A percentile compares a stretch with the other conserved stretches of the same genome.
Evolutionary conservation across 352 stramenopile species (phyloP).

Genomic region (Poterioochromonas sp.): DNA sequence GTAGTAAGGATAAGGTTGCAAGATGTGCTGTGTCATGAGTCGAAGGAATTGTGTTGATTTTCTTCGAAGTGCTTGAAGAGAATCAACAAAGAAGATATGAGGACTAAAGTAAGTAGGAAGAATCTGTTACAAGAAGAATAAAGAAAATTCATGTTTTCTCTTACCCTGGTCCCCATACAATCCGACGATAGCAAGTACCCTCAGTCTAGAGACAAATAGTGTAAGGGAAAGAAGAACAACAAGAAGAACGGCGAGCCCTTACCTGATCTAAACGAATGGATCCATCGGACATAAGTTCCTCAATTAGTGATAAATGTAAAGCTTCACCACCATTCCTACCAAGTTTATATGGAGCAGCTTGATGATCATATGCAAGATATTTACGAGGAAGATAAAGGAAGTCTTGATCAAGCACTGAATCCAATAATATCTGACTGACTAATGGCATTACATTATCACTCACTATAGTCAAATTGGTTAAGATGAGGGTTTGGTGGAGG

Average conservation of each 20-base stretch:
- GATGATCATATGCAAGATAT: background rate
- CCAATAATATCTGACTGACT: slow-evolving; percentile 11
- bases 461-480: background rate
- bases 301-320: background rate
- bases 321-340: background rate
- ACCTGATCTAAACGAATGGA: background rate
- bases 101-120: too few relatives aligned
- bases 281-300: slow-evolving; percentile 1
- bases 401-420: background rate
- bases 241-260: too few relatives aligned
- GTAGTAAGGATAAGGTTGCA: too few relatives aligned
- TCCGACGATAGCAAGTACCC: background rate
- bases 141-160: too few relatives aligned
- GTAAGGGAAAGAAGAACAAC: too few relatives aligned
- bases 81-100: too few relatives aligned
- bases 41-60: too few relatives aligned
- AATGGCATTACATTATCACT: slow-evolving; percentile 9
- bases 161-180: slow-evolving; percentile 10
- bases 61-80: too few relatives aligned
- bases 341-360: background rate
- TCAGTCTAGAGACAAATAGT: too few relatives aligned
- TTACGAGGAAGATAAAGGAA: background rate
- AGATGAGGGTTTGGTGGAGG: too few relatives aligned
- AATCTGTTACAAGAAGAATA: too few relatives aligned
- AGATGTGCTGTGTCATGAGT: too few relatives aligned